phyloP scores from a whole-genome alignment of 805 yeast species.

The Spathaspora arborariae region DNA sequence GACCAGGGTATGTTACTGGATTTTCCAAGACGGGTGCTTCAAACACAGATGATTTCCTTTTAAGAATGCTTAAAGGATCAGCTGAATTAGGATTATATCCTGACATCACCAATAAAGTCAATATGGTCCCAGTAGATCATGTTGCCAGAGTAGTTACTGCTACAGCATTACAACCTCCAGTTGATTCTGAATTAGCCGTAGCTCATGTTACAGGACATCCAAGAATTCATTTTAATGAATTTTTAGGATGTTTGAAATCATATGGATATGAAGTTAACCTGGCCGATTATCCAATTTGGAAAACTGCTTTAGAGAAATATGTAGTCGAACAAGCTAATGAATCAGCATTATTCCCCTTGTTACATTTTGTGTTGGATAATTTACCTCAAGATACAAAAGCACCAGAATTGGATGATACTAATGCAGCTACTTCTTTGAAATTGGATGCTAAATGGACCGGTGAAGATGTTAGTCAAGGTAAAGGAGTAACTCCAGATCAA shows the following conservation, averaged over 20 bases:
- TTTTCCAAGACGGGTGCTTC: conserved; percentile 79
- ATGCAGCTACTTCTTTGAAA: conserved; percentile 68
- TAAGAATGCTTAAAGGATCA: conserved; percentile 93
- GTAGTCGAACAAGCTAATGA: conserved; percentile 74
- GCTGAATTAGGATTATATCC: conserved; percentile 85
- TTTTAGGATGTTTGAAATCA: conserved; percentile 55
- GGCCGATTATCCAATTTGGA: conserved; percentile 77
- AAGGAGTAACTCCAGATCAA: conserved; percentile 65
- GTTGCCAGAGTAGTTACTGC: conserved; percentile 91
- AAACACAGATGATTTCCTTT: conserved; percentile 93
- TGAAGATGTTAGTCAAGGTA: conserved; percentile 62
- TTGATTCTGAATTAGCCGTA: conserved; percentile 52
- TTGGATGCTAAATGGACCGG: conserved; percentile 63
- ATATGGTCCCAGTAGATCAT: conserved; percentile 98
- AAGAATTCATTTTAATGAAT: conserved; percentile 75
- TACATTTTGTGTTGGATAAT: conserved; percentile 91
- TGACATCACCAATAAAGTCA: conserved; percentile 79
- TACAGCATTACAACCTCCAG: conserved; percentile 73
- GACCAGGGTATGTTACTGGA: conserved; percentile 97
- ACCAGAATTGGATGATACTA: conserved; percentile 88
- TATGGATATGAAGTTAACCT: conserved; percentile 71
- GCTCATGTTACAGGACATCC: conserved; percentile 99
- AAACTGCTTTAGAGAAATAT: conserved; percentile 64
- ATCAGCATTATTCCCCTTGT: conserved; percentile 85
- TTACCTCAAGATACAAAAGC: conserved; percentile 90